phyloP scores from a whole-genome alignment of 371 early-diverging fungal genomes.

The Haplosporangium sp. region DNA sequence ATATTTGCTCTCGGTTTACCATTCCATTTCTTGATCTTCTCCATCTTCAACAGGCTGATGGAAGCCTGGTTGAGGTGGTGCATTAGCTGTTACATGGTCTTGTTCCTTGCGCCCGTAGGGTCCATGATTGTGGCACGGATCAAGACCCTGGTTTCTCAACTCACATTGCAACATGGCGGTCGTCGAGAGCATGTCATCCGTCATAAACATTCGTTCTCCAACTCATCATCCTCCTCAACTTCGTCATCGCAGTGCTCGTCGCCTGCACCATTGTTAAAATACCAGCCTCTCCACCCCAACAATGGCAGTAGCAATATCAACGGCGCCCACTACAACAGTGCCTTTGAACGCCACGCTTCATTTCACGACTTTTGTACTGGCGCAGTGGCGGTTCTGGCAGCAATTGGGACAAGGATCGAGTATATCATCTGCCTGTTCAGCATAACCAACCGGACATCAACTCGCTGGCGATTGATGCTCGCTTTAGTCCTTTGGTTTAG shows the following conservation, averaged over 20 bases:
- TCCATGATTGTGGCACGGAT: constrained; percentile 13
- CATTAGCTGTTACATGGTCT: constrained; percentile 23
- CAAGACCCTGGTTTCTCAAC: constrained; percentile 8
- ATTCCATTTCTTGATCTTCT: constrained; percentile 46
- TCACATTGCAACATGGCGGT: background rate
- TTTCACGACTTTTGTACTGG: background rate
- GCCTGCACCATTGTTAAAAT: background rate
- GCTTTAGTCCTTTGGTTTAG: constrained; percentile 28
- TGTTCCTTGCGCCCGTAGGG: constrained; percentile 29
- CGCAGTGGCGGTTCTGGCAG: background rate
- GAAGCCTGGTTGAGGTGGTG: constrained; percentile 39
- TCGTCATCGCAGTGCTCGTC: too few species aligned
- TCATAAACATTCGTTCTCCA: too few species aligned
- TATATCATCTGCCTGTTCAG: constrained; percentile 16
- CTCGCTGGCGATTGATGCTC: constrained; percentile 36
- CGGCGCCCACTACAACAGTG: background rate
- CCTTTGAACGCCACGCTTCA: background rate
- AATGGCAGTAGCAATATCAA: constrained; percentile 1
- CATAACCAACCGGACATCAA: constrained; percentile 28
- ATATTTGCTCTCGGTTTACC: constrained; percentile 40
- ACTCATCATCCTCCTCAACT: constrained; percentile 1
- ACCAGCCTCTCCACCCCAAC: constrained; percentile 24
- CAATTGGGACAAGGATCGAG: constrained; percentile 10
- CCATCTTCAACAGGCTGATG: constrained; percentile 47
- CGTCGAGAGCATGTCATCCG: constrained; percentile 17